A percentile compares a stretch with the other conserved stretches of the same genome.
Evolutionary conservation across 441 rosid species (phyloP).

Genomic region (Jatropha podagrica): DNA sequence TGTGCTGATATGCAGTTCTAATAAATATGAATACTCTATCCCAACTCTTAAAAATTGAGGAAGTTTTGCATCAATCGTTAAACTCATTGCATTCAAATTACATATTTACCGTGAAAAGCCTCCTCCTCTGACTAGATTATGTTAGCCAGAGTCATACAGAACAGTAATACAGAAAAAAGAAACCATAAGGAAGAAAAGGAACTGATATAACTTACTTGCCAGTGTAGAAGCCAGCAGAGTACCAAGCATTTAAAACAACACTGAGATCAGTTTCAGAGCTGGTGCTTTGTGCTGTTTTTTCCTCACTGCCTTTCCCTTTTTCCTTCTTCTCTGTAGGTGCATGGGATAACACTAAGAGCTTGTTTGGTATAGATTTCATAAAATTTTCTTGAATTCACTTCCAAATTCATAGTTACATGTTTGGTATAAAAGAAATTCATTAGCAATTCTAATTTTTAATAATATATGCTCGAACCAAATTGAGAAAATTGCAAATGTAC

Average conservation of each 20-base stretch:
- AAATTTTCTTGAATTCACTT: too few relatives aligned
- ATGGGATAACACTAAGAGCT: background rate
- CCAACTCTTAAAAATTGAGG: background rate
- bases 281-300: conserved; percentile 26
- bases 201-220: conserved; percentile 52
- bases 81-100: background rate
- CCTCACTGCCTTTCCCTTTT: conserved; percentile 33
- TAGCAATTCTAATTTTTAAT: too few relatives aligned
- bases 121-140: background rate
- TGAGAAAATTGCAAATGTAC: too few relatives aligned
- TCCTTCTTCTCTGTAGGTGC: conserved; percentile 32
- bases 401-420: too few relatives aligned
- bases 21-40: background rate
- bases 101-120: background rate
- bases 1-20: background rate
- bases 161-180: too few relatives aligned
- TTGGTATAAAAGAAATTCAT: too few relatives aligned
- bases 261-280: conserved; percentile 46
- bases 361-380: too few relatives aligned
- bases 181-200: background rate
- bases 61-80: background rate
- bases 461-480: too few relatives aligned
- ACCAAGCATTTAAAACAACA: conserved; percentile 65
- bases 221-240: conserved; percentile 61
- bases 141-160: background rate